Evolutionary conservation across 495 filamentous ascomycete species (phyloP).

Genomic region (Immersiella caudata): DNA sequence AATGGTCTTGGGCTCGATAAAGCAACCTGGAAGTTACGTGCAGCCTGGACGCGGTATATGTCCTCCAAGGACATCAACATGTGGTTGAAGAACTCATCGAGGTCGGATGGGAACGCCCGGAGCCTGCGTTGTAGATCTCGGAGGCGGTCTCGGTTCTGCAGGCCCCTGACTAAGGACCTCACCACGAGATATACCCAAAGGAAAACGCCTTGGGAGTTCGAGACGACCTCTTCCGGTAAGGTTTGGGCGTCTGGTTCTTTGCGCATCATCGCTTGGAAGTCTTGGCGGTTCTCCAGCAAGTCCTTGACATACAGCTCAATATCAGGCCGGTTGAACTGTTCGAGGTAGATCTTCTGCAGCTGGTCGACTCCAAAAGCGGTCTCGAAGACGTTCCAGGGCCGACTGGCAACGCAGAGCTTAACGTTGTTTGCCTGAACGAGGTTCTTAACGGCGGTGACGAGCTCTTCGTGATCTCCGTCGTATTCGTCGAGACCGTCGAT

Average conservation of each 20-base stretch:
- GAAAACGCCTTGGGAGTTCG: slow-evolving; percentile 45
- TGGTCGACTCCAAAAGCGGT: slow-evolving; percentile 36
- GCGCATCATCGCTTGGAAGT: background rate
- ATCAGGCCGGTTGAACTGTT: slow-evolving; percentile 37
- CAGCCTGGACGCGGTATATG: slow-evolving; percentile 21
- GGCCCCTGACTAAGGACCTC: slow-evolving; percentile 23
- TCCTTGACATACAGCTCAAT: slow-evolving; percentile 21
- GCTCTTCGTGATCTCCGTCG: slow-evolving; percentile 25
- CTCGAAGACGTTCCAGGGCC: slow-evolving; percentile 51
- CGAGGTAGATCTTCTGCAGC: slow-evolving; percentile 20
- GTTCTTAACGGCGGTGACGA: slow-evolving; percentile 4
- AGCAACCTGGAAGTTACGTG: slow-evolving; percentile 22
- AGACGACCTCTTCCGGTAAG: slow-evolving; percentile 34
- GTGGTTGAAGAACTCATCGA: slow-evolving; percentile 33
- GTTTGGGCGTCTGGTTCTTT: slow-evolving; percentile 17
- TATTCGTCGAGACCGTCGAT: slow-evolving; percentile 37
- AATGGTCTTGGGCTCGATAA: slow-evolving; percentile 13
- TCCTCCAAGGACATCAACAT: slow-evolving; percentile 26
- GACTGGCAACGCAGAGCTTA: slow-evolving; percentile 56
- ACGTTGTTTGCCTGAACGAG: slow-evolving; percentile 31
- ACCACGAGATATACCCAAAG: slow-evolving; percentile 44
- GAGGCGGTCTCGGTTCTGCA: slow-evolving; percentile 31
- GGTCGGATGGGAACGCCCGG: slow-evolving; percentile 32
- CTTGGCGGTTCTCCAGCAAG: too few species aligned
- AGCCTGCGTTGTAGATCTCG: slow-evolving; percentile 29